These are phyloP conservation scores for Phylloporus rhodoxanthus DNA, from an alignment of 768 basidiomycete species.

Conservation along the genomic window DNA sequence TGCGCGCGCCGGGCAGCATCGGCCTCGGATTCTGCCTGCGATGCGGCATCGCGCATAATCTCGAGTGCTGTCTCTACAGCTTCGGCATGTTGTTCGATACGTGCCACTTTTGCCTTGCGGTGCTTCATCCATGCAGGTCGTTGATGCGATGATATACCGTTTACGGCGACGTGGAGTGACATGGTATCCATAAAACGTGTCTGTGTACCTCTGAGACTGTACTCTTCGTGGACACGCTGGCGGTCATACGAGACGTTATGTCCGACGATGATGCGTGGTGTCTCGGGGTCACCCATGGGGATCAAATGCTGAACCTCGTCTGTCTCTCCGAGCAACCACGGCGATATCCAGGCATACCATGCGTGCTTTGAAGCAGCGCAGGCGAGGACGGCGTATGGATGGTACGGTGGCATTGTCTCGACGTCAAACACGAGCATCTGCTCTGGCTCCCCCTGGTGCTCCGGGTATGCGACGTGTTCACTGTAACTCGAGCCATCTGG, in stretches of 20 bases:
- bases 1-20: slow-evolving; percentile 35
- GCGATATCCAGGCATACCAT: slow-evolving; percentile 97
- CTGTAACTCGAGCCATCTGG: slow-evolving; percentile 73
- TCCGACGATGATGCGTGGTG: slow-evolving; percentile 71
- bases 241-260: slow-evolving; percentile 97
- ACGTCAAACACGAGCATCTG: slow-evolving; percentile 86
- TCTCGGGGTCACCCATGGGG: slow-evolving; percentile 53
- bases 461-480: slow-evolving; percentile 65
- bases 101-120: slow-evolving; percentile 60
- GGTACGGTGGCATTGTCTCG: slow-evolving; percentile 82
- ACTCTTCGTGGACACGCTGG: slow-evolving; percentile 77
- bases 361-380: slow-evolving; percentile 74
- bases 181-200: slow-evolving; percentile 92
- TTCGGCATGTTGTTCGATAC: slow-evolving; percentile 52
- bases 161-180: slow-evolving; percentile 88
- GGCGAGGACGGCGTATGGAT: slow-evolving; percentile 83
- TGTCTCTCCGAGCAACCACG: slow-evolving; percentile 74
- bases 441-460: slow-evolving; percentile 59
- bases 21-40: slow-evolving; percentile 33
- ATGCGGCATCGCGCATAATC: slow-evolving; percentile 40
- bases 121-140: slow-evolving; percentile 89
- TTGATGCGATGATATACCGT: slow-evolving; percentile 92
- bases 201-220: slow-evolving; percentile 55
- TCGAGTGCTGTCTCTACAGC: slow-evolving; percentile 58
- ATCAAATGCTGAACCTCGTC: slow-evolving; percentile 61